Percentiles rank a stretch among this genome's conserved stretches.
These are phyloP conservation scores for Podaxis carcinomalis DNA, from an alignment of 768 basidiomycete species.

Conservation along the genomic window DNA sequence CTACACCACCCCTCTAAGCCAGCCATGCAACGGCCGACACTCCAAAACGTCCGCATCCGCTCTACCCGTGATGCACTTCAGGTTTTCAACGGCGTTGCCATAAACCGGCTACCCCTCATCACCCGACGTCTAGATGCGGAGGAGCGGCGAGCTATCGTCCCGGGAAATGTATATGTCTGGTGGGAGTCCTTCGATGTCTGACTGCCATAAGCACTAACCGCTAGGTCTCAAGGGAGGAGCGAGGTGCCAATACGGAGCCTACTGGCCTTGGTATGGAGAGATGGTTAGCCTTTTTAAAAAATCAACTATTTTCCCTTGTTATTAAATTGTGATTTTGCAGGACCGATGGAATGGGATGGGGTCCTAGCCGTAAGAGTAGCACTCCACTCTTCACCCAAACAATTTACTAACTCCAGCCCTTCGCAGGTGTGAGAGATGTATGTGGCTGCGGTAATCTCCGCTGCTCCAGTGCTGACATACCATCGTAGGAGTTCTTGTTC, in stretches of 20 bases:
- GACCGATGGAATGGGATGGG: conserved; percentile 76
- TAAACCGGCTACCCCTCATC: conserved; percentile 65
- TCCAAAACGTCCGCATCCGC: conserved; percentile 71
- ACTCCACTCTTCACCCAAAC: background rate
- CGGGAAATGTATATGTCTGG: conserved; percentile 84
- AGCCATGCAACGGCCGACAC: conserved; percentile 70
- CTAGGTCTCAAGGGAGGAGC: conserved; percentile 55
- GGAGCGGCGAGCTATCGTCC: conserved; percentile 66
- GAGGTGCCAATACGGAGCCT: conserved; percentile 75
- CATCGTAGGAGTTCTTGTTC: conserved; percentile 69
- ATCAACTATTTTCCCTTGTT: background rate
- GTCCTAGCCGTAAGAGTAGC: conserved; percentile 62
- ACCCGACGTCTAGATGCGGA: conserved; percentile 80
- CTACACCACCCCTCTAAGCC: conserved; percentile 12
- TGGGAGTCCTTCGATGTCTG: conserved; percentile 17
- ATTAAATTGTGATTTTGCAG: conserved; percentile 18
- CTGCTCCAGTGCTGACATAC: conserved; percentile 13
- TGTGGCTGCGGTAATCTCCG: conserved; percentile 16
- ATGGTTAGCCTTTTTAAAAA: conserved; percentile 40
- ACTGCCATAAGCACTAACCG: background rate
- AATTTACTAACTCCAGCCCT: conserved; percentile 13
- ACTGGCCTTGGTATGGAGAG: conserved; percentile 86
- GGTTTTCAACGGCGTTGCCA: conserved; percentile 76
- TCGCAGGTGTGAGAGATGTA: conserved; percentile 49
- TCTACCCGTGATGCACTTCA: conserved; percentile 78